Evolutionary conservation across 176 grass and related monocot species (phyloP).

Genomic region (Carex parvula): DNA sequence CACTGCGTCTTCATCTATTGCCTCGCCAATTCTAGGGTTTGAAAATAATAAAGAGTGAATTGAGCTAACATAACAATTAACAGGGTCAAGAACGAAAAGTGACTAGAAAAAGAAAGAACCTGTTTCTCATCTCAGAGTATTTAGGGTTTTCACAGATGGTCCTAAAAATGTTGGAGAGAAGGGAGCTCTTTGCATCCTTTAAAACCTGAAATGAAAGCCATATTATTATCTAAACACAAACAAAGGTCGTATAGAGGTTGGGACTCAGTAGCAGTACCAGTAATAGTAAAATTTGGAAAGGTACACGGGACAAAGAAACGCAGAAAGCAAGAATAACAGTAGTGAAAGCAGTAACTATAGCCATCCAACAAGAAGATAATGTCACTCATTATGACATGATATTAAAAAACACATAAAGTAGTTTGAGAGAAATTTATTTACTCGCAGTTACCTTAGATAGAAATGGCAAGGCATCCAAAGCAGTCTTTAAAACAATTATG

Average conservation of each 20-base stretch:
- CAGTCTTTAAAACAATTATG: slow-evolving; percentile 95
- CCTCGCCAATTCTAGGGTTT: slow-evolving; percentile 58
- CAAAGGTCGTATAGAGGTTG: not conserved
- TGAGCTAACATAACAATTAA: slow-evolving; percentile 23
- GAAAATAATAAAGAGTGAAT: slow-evolving; percentile 37
- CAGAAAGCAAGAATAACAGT: not conserved
- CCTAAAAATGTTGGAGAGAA: slow-evolving; percentile 81
- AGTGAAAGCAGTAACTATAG: not conserved
- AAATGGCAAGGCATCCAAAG: slow-evolving; percentile 87
- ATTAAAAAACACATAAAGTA: not conserved
- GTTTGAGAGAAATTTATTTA: slow-evolving; percentile 9
- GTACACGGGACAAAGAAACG: not conserved
- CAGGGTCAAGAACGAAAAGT: not conserved
- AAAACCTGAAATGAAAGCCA: slow-evolving; percentile 50
- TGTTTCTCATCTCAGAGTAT: slow-evolving; percentile 78
- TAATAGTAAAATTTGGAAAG: not conserved
- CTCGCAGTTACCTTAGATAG: slow-evolving; percentile 60
- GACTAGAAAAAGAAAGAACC: slow-evolving; percentile 36
- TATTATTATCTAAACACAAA: not conserved
- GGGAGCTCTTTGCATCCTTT: slow-evolving; percentile 84
- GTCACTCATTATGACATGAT: not conserved
- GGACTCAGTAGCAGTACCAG: not conserved
- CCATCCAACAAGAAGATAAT: not conserved
- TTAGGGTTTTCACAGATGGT: slow-evolving; percentile 89
- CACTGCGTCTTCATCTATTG: slow-evolving; percentile 87